Base-by-base conservation (phyloP, 2,329 filamentous ascomycete species). In the Uncinocarpus reesii region DNA sequence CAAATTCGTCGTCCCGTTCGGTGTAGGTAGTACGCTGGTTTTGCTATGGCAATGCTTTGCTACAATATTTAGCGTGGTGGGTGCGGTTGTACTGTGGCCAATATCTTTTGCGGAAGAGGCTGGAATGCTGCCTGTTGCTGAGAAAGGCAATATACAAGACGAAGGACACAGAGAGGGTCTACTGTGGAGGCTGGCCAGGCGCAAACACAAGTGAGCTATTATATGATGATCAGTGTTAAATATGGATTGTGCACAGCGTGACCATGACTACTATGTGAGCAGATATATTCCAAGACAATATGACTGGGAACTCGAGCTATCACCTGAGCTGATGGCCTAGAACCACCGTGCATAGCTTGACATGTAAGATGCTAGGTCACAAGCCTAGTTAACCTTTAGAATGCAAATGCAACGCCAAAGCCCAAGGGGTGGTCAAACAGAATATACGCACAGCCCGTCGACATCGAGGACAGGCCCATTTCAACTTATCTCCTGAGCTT, bases 1-100 rank as follows among this genome's bases (percentile, higher is more conserved):
- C 52, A 81, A 82, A 57, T 92, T 93, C 60, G 57, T 89, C 15
- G 58, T 76, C 13, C 79, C 83, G 7, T 76, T 71, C 8, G 74
- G 77, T 0, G 65, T 81, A 0, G 79, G 78, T 0, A 65, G 71
- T 6, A 58, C 76, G 20, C 26, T 82, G 1, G 63, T 87, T 1
- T 71, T 77, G 64, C 53, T 73, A 2, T 83, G 77, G 74, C 83
- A 88, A 61, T 67, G 81, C 16, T 71, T 79, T 46, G 79, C 79
- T 2, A 83, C 84, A 0, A 52, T 77, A 2, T 60, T 84, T 3
- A 90, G 84, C 55, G 67, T 84, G 1, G 1, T 83, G 1, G 79
- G 79, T 0, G 71, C 79, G 1, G 49, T 75, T 38, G 15, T 71
- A 7, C 57, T 75, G 15, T 71, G 66, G 59, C 77, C 77, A 6